Evolutionary conservation across 495 filamentous ascomycete genomes (phyloP), one percentile per base, ranked within the genome.

Genomic region (Haplographium delicatum): DNA sequence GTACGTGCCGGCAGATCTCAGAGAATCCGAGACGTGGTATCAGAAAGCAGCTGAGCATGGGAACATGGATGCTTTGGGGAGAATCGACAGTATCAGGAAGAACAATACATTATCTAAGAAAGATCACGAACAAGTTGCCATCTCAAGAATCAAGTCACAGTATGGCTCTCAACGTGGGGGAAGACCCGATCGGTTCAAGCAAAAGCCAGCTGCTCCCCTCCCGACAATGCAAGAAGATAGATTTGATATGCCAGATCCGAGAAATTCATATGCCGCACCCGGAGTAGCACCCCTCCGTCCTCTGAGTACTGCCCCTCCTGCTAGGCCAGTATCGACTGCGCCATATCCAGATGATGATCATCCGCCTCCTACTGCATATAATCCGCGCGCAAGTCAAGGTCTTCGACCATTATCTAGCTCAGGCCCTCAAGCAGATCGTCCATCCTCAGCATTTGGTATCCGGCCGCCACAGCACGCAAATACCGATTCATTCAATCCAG

Each of bases 121-220:
- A 62, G 93, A 98, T 61, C 93, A 97, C 65, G 90, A 97, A 63
- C 85, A 89, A 44, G 80, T 94, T 51, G 91, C 94, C 1, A 81
- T 98, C 52, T 80, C 81, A 15, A 81, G 88, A 24, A 96, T 98
- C 70, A 91, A 91, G 66, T 95, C 91, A 1, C 84, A 89, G 58
- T 86, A 97, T 62, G 93, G 89, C 18, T 95, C 91, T 25, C 85
- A 88, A 58, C 79, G 85, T 49, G 83, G 84, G 10, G 78, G 79
- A 47, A 75, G 83, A 42, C 84, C 84, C 1, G 82, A 85, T 9
- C 73, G 84, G 51, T 79, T 86, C 57, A 60, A 79, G 67, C 61
- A 67, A 60, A 53, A 55, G 54, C 46, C 72, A 19, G 58, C 70
- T n/a, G n/a, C n/a, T 56, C 68, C 71, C 28, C 73, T 85, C 57